Evolutionary conservation across 257 asterid species (phyloP).

Genomic region (Fraxinus quadrangulata): DNA sequence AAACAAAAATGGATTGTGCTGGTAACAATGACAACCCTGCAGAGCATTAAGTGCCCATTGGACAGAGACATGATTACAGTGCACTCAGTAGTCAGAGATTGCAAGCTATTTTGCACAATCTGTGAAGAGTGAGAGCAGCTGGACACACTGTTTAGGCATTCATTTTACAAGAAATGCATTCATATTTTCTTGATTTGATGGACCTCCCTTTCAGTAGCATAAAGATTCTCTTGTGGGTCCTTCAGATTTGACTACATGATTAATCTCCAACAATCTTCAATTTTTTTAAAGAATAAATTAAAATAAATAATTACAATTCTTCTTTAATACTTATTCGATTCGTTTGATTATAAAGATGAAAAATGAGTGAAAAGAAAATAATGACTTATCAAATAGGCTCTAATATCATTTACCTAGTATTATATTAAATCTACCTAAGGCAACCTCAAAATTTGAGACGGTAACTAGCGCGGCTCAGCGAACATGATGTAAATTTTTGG

Average conservation of each 20-base stretch:
- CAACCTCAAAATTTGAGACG: too few relatives aligned
- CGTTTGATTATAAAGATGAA: too few relatives aligned
- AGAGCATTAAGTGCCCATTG: slow-evolving; percentile 4
- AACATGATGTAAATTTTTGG: background rate
- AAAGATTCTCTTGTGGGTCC: background rate
- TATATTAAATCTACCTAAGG: too few relatives aligned
- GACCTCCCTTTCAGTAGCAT: background rate
- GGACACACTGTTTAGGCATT: background rate
- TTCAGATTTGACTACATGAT: background rate
- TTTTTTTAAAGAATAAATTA: too few relatives aligned
- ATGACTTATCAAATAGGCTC: too few relatives aligned
- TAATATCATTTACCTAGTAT: too few relatives aligned
- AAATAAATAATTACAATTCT: too few relatives aligned
- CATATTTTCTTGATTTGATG: slow-evolving; percentile 13
- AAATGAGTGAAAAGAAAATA: too few relatives aligned
- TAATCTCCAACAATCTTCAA: too few relatives aligned
- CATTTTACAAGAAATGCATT: slow-evolving; percentile 1
- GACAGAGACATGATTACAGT: background rate
- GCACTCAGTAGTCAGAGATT: background rate
- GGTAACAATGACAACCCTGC: slow-evolving; percentile 6
- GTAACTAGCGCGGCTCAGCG: too few relatives aligned
- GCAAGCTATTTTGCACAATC: slow-evolving; percentile 7
- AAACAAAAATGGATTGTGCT: background rate
- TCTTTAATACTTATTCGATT: too few relatives aligned
- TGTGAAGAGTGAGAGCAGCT: background rate